These are phyloP conservation scores for Macadamia integrifolia DNA, from an alignment of 164 flowering plant genomes.

Conservation along the genomic window DNA sequence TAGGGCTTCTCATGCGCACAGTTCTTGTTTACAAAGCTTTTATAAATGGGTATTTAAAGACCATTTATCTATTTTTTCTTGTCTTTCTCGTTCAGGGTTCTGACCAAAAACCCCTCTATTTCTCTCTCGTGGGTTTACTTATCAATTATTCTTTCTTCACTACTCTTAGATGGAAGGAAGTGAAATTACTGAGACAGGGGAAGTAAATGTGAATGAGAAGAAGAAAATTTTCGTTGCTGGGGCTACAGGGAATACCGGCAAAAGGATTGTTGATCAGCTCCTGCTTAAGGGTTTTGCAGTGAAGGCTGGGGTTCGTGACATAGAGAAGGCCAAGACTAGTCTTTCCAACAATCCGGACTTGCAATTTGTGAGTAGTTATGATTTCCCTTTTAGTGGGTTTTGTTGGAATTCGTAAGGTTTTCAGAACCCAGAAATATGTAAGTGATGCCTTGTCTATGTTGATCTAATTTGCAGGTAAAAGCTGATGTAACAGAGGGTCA, in stretches of 20 bases:
- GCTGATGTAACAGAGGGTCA: slow-evolving; percentile 92
- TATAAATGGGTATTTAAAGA: no score
- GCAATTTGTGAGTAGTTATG: slow-evolving; percentile 48
- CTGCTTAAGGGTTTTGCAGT: slow-evolving; percentile 76
- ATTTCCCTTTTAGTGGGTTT: neutral
- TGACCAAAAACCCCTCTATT: neutral
- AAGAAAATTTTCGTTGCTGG: slow-evolving; percentile 92
- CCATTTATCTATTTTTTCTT: no score
- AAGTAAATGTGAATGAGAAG: slow-evolving; percentile 15
- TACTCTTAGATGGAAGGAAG: slow-evolving; percentile 50
- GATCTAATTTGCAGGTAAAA: slow-evolving; percentile 47
- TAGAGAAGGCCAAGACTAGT: slow-evolving; percentile 53
- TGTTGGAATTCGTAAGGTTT: neutral
- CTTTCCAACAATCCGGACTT: slow-evolving; percentile 47
- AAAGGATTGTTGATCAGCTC: slow-evolving; percentile 81
- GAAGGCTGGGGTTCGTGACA: slow-evolving; percentile 84
- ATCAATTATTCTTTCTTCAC: slow-evolving; percentile 2
- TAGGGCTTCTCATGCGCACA: no score
- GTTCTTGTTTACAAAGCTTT: no score
- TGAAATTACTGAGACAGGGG: slow-evolving; percentile 38
- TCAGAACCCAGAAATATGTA: neutral
- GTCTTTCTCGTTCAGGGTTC: no score
- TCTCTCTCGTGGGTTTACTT: neutral
- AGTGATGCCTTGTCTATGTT: neutral
- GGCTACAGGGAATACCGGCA: slow-evolving; percentile 89